These are phyloP conservation scores for Penicillium argentinense DNA, from an alignment of 495 filamentous ascomycete genomes.

Conservation along the genomic window DNA sequence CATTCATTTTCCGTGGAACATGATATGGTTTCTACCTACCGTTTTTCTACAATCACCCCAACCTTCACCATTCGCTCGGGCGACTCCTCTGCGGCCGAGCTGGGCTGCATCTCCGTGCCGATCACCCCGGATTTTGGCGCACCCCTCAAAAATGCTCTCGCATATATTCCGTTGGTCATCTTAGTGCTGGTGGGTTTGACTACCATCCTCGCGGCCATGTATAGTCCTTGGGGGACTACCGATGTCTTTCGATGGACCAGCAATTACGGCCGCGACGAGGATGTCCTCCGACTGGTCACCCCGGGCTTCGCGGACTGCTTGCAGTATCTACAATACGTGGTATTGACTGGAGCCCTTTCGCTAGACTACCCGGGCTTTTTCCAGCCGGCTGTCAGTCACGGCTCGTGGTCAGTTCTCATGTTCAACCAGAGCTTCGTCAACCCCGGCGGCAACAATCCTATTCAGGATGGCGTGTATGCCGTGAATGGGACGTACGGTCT, in stretches of 20 bases:
- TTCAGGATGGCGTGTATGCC: constrained; percentile 85
- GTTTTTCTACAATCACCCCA: constrained; percentile 75
- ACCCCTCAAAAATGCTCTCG: constrained; percentile 62
- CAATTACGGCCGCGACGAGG: constrained; percentile 92
- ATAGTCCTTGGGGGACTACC: constrained; percentile 88
- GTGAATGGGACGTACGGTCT: constrained; percentile 72
- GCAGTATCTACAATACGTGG: constrained; percentile 93
- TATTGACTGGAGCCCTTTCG: constrained; percentile 80
- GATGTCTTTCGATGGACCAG: constrained; percentile 92
- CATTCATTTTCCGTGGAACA: constrained; percentile 73
- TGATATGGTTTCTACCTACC: constrained; percentile 76
- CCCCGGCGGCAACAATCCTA: constrained; percentile 58
- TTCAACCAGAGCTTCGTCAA: constrained; percentile 90
- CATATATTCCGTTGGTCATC: constrained; percentile 75
- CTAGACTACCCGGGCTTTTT: constrained; percentile 92
- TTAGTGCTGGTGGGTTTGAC: constrained; percentile 78
- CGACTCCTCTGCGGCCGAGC: constrained; percentile 53
- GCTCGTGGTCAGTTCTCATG: constrained; percentile 84
- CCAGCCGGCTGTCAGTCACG: constrained; percentile 85
- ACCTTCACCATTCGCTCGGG: constrained; percentile 74
- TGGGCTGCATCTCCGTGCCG: constrained; percentile 77
- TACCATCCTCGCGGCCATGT: constrained; percentile 78
- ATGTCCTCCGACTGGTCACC: constrained; percentile 87
- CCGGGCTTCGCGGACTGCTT: constrained; percentile 96
- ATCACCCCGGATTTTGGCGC: constrained; percentile 79